Base-by-base conservation (phyloP, 257 asterid species). In the Capsicum chinense region DNA sequence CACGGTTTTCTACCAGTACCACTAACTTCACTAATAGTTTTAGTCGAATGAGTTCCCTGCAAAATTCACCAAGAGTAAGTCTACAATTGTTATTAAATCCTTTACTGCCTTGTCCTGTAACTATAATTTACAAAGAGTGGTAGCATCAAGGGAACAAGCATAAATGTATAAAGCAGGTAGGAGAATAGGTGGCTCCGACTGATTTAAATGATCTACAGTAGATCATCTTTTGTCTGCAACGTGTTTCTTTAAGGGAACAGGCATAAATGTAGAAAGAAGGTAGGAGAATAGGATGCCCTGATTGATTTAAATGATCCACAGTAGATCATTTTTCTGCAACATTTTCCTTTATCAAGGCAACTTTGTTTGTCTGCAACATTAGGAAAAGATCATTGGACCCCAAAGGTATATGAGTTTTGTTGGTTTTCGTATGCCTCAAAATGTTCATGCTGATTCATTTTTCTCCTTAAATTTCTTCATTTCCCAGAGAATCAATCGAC, bases 1-100 rank as follows among this genome's bases (percentile, higher is more conserved):
- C 94, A 96, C 33, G 99, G 99, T 84, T 94, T 96, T 89, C 92
- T 90, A 37, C 99, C 99, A 74, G 98, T 93, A 79, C 99, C 99
- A 88, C 98, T 94, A 78, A 96, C 99, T 91, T 96, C 98, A 82
- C 98, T 93, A 47, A 92, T 89, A 80, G 94, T 93, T 93, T 96
- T 93, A 17, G 98, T 96, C 64, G 99, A 94, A 86, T 96, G 98
- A 48, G 98, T 94, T 42, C 99, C 99, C 99, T 95, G 84, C 80
- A 58, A 85, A 21, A 9, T 35, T 83, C 64, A 67, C 68, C 52
- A 52, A 33, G 80, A 68, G 39, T 35, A 26, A 15, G 60, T 74
- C 44, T 12, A 48, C 9, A 21, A 26, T 56, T 14, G 15, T 9
- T 7, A 13, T 26, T 54, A 26, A 76, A 76, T 54, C 48, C 81